These are phyloP conservation scores for Agastache rugosa DNA, from an alignment of 257 asterid genomes.

Conservation along the genomic window DNA sequence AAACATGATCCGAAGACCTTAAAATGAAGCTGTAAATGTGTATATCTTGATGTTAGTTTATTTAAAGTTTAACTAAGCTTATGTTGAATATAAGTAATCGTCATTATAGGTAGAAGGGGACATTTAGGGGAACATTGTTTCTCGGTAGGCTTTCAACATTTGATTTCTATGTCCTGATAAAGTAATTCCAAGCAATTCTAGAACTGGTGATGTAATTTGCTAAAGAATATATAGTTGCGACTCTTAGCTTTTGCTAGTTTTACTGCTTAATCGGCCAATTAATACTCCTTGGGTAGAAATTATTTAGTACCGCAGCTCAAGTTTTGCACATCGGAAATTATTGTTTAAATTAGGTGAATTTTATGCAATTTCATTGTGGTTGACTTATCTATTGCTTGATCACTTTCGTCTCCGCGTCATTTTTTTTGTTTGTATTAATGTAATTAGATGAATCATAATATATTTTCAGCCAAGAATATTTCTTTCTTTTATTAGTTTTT, in stretches of 20 bases:
- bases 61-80: conserved; percentile 3
- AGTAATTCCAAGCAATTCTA: background rate
- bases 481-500: background rate
- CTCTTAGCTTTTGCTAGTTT: background rate
- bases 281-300: background rate
- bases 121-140: background rate
- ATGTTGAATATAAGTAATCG: conserved; percentile 12
- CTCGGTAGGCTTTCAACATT: background rate
- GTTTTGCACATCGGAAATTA: background rate
- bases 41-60: conserved; percentile 5
- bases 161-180: background rate
- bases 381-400: background rate
- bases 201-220: background rate
- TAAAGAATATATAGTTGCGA: background rate
- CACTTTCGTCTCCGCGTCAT: background rate
- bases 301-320: background rate
- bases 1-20: background rate
- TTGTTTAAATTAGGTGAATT: background rate
- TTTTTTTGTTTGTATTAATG: background rate
- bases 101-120: background rate
- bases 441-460: background rate
- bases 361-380: background rate
- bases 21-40: background rate
- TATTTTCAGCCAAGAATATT: background rate
- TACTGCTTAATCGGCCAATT: background rate